Percentiles rank a stretch among this genome's conserved stretches.
These are phyloP conservation scores for Agastache rugosa DNA, from an alignment of 257 asterid species.

Conservation along the genomic window DNA sequence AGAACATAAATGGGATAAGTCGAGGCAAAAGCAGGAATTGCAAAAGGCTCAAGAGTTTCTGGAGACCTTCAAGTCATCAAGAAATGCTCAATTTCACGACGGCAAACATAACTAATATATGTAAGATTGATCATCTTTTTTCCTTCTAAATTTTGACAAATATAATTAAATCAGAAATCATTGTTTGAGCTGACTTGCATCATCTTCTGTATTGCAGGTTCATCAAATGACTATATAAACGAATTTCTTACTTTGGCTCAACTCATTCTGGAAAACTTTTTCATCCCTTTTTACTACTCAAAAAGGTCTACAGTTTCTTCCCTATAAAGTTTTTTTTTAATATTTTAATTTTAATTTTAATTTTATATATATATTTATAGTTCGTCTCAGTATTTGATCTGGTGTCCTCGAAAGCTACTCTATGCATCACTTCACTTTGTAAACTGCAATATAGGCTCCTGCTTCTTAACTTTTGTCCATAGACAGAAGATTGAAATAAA, in stretches of 20 bases:
- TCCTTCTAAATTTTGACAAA: background rate
- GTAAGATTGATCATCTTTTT: slow-evolving; percentile 27
- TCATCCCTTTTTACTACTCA: slow-evolving; percentile 18
- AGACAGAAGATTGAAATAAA: slow-evolving; percentile 23
- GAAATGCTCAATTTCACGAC: slow-evolving; percentile 87
- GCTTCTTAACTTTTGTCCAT: slow-evolving; percentile 14
- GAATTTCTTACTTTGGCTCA: slow-evolving; percentile 20
- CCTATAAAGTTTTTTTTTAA: background rate
- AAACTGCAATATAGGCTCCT: slow-evolving; percentile 7
- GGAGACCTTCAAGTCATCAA: slow-evolving; percentile 92
- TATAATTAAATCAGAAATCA: background rate
- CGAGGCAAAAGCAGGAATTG: slow-evolving; percentile 71
- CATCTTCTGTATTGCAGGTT: slow-evolving; percentile 41
- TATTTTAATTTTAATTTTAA: too few species aligned
- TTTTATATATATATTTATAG: background rate
- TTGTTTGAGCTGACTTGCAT: slow-evolving; percentile 5
- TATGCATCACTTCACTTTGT: slow-evolving; percentile 4
- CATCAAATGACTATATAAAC: slow-evolving; percentile 27
- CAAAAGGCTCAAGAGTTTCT: slow-evolving; percentile 69
- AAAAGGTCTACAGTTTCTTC: slow-evolving; percentile 35
- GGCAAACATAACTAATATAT: slow-evolving; percentile 78
- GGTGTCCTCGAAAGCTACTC: background rate
- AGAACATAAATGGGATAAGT: slow-evolving; percentile 90
- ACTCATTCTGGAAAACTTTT: slow-evolving; percentile 14
- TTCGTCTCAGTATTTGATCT: slow-evolving; percentile 3